These are phyloP conservation scores for Paramecium sonneborni DNA, from an alignment of 73 alveolate species.

Conservation along the genomic window DNA sequence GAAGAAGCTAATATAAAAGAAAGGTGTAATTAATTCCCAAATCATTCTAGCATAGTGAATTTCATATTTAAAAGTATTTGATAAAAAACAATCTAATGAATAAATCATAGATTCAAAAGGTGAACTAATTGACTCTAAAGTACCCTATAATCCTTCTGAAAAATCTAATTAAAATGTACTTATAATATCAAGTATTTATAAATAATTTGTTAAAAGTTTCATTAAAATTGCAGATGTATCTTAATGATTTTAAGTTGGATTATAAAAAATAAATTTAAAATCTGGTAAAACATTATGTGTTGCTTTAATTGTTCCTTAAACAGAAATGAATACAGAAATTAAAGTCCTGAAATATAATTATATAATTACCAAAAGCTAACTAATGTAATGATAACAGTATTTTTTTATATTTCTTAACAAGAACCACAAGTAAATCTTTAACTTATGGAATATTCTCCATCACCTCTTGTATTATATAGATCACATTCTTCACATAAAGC, in stretches of 20 bases:
- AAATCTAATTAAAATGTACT: constrained; percentile 29
- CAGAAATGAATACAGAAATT: constrained; percentile 19
- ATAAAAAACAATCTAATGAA: constrained; percentile 28
- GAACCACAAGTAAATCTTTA: constrained; percentile 30
- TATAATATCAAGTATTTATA: not conserved
- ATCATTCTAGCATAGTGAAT: constrained; percentile 6
- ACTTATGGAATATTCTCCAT: constrained; percentile 34
- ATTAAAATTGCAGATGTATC: not conserved
- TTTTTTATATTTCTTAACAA: not conserved
- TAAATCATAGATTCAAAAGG: constrained; percentile 48
- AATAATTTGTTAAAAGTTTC: constrained; percentile 30
- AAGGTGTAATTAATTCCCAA: constrained; percentile 24
- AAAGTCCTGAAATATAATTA: not conserved
- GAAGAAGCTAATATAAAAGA: not conserved
- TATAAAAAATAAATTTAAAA: not conserved
- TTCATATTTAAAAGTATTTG: not conserved
- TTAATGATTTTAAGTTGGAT: not conserved
- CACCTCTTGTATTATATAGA: constrained; percentile 29
- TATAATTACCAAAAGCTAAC: constrained; percentile 17
- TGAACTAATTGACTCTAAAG: not conserved
- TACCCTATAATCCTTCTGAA: not conserved
- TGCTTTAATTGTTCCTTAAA: constrained; percentile 1
- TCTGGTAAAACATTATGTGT: not conserved
- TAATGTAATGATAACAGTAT: not conserved
- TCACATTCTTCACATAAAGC: constrained; percentile 63